Evolutionary conservation across 768 basidiomycete genomes (phyloP).

Genomic region (Suillus occidentalis): DNA sequence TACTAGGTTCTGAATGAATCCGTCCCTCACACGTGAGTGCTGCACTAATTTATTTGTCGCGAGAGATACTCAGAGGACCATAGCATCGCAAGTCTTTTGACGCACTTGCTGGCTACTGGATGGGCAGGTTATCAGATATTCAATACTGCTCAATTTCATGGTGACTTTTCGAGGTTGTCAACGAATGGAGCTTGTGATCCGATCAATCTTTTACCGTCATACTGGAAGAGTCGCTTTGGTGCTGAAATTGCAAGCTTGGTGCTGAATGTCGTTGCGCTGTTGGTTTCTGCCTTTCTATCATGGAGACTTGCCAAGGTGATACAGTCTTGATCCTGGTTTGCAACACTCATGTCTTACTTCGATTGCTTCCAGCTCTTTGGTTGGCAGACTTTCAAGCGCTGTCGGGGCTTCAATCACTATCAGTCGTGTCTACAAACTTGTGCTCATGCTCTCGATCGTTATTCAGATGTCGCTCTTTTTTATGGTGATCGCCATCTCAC

Average conservation of each 20-base stretch:
- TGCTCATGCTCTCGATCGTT: conserved; percentile 66
- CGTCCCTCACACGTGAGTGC: conserved; percentile 64
- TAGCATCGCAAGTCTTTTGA: conserved; percentile 65
- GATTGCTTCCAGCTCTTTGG: conserved; percentile 55
- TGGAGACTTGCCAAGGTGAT: conserved; percentile 74
- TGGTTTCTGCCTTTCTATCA: conserved; percentile 63
- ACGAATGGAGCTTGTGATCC: conserved; percentile 64
- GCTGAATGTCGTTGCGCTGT: conserved; percentile 58
- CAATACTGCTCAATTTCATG: conserved; percentile 57
- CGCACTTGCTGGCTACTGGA: conserved; percentile 69
- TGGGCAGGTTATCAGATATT: conserved; percentile 73
- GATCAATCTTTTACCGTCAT: conserved; percentile 54
- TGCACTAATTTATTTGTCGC: neutral
- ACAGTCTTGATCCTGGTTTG: conserved; percentile 6
- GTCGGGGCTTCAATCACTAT: conserved; percentile 75
- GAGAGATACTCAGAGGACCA: conserved; percentile 1
- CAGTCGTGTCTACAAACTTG: conserved; percentile 72
- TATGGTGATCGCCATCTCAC: conserved; percentile 62
- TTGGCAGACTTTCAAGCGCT: conserved; percentile 88
- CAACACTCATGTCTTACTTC: neutral
- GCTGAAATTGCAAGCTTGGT: conserved; percentile 68
- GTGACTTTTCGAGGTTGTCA: conserved; percentile 54
- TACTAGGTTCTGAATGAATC: conserved; percentile 62
- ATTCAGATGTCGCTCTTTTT: conserved; percentile 82
- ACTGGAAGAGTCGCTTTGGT: conserved; percentile 59